Percentiles rank a stretch among this genome's conserved stretches.
phyloP scores from a whole-genome alignment of 176 grass and related monocot species.

The Chloris gayana region DNA sequence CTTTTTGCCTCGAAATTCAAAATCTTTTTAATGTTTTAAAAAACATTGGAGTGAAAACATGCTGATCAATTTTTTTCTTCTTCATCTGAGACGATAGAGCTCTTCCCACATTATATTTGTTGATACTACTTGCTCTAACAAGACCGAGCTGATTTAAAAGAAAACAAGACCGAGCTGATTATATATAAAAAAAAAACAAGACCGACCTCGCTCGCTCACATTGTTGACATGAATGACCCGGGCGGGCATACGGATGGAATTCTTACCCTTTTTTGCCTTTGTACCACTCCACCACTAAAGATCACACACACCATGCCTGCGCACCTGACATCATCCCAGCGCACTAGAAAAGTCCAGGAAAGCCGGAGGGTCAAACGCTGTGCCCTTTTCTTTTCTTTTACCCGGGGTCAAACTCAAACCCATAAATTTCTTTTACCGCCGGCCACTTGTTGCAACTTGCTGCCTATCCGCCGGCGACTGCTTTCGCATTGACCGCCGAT shows the following conservation, averaged over 20 bases:
- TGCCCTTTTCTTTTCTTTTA: not conserved
- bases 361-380: slow-evolving; percentile 29
- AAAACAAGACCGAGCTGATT: too few species aligned
- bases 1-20: too few species aligned
- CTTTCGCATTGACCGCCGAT: slow-evolving; percentile 25
- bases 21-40: too few species aligned
- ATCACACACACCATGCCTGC: slow-evolving; percentile 1
- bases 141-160: too few species aligned
- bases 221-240: not conserved
- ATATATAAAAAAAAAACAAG: too few species aligned
- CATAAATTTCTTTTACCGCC: not conserved
- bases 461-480: not conserved
- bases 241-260: not conserved
- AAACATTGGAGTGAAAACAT: too few species aligned
- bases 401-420: slow-evolving; percentile 23
- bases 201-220: too few species aligned
- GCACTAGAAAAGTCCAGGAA: slow-evolving; percentile 15
- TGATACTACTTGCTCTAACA: too few species aligned
- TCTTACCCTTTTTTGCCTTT: not conserved
- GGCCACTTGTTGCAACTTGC: not conserved
- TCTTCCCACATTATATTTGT: too few species aligned
- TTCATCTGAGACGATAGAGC: too few species aligned
- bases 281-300: not conserved
- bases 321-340: not conserved
- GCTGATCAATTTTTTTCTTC: too few species aligned